These are phyloP conservation scores for Comarum palustre DNA, from an alignment of 306 rosid species.

Conservation along the genomic window DNA sequence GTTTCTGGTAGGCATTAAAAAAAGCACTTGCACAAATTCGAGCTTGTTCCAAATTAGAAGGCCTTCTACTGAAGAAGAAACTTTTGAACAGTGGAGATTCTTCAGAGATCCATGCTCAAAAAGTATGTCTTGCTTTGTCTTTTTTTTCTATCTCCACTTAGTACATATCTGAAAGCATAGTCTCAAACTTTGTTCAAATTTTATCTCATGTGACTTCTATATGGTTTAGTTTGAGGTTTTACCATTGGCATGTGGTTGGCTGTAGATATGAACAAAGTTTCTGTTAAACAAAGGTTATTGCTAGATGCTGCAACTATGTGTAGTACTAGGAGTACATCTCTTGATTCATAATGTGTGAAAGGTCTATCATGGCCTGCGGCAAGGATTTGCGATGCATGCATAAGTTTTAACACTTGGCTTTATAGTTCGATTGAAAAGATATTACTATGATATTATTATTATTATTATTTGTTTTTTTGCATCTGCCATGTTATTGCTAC, in stretches of 20 bases:
- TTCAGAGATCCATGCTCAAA: slow-evolving; percentile 79
- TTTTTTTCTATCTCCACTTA: slow-evolving; percentile 12
- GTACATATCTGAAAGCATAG: slow-evolving; percentile 2
- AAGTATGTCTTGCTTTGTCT: slow-evolving; percentile 45
- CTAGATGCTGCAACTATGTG: slow-evolving; percentile 1
- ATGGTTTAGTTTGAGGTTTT: background rate
- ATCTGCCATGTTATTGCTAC: background rate
- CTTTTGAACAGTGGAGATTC: slow-evolving; percentile 67
- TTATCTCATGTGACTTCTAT: background rate
- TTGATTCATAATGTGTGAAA: background rate
- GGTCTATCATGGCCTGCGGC: background rate
- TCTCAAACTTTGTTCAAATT: background rate
- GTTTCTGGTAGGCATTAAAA: slow-evolving; percentile 66
- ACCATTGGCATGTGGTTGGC: background rate
- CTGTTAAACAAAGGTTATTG: background rate
- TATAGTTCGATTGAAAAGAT: background rate
- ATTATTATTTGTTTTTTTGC: background rate
- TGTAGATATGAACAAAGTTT: background rate
- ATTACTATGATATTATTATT: background rate
- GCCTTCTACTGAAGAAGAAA: slow-evolving; percentile 69
- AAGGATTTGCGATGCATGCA: background rate
- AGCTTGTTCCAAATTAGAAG: slow-evolving; percentile 86
- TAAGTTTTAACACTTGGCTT: background rate
- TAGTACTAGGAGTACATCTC: background rate
- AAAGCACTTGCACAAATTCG: slow-evolving; percentile 75